Conservation (phyloP, 495 filamentous ascomycete genomes). For the Penicillium taxi region DNA sequence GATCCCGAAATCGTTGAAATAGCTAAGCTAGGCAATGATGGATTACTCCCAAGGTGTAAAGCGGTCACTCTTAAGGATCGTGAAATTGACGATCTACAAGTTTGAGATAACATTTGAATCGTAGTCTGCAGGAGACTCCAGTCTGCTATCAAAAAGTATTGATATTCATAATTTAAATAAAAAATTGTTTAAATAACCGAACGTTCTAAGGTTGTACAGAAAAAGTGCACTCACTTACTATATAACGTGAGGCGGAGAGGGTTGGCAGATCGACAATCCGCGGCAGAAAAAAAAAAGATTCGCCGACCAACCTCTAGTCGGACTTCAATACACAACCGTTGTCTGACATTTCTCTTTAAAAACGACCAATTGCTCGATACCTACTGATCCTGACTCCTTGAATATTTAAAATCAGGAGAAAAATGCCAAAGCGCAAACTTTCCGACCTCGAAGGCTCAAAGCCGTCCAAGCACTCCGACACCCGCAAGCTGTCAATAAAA, state of each 20-base stretch:
- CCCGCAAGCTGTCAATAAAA: conserved; percentile 27
- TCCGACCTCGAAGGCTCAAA: conserved; percentile 24
- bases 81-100: too few species aligned
- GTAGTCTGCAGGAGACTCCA: too few species aligned
- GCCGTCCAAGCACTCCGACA: conserved; percentile 9
- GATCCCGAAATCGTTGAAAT: too few species aligned
- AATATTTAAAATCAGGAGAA: not conserved
- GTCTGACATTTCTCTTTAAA: not conserved
- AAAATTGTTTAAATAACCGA: not conserved
- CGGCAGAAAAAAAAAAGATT: conserved; percentile 18
- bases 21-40: too few species aligned
- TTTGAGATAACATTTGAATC: too few species aligned
- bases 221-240: not conserved
- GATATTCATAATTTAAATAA: too few species aligned
- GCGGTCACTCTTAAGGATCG: too few species aligned
- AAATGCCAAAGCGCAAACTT: conserved; percentile 45
- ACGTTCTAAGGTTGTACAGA: not conserved
- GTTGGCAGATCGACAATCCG: conserved; percentile 22
- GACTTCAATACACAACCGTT: not conserved
- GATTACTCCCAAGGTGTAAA: too few species aligned
- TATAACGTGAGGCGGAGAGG: conserved; percentile 9
- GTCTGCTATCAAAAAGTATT: too few species aligned
- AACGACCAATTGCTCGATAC: not conserved
- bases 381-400: not conserved
- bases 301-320: not conserved